Base-by-base conservation (phyloP, 73 alveolate species). In the Effrenium voratum region DNA sequence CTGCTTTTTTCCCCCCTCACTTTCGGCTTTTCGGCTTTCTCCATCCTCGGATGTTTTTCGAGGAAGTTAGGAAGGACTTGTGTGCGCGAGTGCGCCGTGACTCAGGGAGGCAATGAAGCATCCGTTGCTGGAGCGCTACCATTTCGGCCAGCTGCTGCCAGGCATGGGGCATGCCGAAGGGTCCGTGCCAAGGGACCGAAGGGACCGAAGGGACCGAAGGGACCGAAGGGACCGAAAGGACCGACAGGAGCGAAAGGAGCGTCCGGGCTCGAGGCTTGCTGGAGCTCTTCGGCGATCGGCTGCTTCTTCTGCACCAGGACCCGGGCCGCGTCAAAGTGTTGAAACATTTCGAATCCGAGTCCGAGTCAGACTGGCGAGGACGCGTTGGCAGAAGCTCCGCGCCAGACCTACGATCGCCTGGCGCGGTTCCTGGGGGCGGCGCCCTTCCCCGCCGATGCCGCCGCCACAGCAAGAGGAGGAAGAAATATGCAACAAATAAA, bases 41-140 rank as follows among this genome's bases (percentile, higher is more conserved):
- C 63, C 19, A 19, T 52, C n/a, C n/a, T n/a, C n/a, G n/a, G n/a
- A n/a, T n/a, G n/a, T n/a, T n/a, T n/a, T n/a, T n/a, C n/a, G n/a
- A n/a, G n/a, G n/a, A n/a, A n/a, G n/a, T n/a, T n/a, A n/a, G n/a
- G n/a, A n/a, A n/a, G n/a, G n/a, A n/a, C n/a, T n/a, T n/a, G n/a
- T n/a, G n/a, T n/a, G n/a, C n/a, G n/a, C n/a, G n/a, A n/a, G n/a
- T n/a, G n/a, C n/a, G n/a, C n/a, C n/a, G n/a, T n/a, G n/a, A n/a
- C n/a, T 40, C 32, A 63, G 77, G 77, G 32, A 63, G 19, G 77
- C 40, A 34, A 40, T 40, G 77, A 34, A 63, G 77, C 77, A 63
- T 16, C 77, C 77, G 77, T 40, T 63, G 26, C 77, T 63, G 34
- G 77, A 63, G 77, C 77, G 77, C 77, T 40, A 63, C 32, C 77